Evolutionary conservation across 2,329 filamentous ascomycete species (phyloP).

Genomic region (Neodidymelliopsis sp.): DNA sequence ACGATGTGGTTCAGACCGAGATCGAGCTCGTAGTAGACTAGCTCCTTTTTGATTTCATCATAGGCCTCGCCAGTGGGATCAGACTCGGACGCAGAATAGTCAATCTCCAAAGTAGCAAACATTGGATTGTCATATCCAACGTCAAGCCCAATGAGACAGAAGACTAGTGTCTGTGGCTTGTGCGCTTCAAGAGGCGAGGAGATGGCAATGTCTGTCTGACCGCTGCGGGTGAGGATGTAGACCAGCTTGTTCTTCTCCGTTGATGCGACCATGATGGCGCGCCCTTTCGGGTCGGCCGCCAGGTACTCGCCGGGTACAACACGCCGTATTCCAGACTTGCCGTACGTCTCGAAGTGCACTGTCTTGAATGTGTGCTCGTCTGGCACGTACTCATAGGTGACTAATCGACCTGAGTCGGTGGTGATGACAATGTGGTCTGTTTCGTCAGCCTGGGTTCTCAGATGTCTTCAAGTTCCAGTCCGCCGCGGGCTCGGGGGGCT

Average conservation of each 20-base stretch:
- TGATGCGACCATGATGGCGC: conserved; percentile 92
- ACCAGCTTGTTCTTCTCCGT: conserved; percentile 99
- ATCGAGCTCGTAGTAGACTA: conserved; percentile 98
- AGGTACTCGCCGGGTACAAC: conserved; percentile 97
- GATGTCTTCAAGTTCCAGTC: conserved; percentile 41
- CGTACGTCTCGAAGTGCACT: conserved; percentile 95
- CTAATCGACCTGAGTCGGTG: conserved; percentile 93
- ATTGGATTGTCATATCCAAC: conserved; percentile 97
- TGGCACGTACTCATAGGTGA: conserved; percentile 89
- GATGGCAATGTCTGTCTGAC: conserved; percentile 93
- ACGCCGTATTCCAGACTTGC: conserved; percentile 92
- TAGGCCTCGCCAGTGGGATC: conserved; percentile 86
- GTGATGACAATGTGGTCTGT: conserved; percentile 95
- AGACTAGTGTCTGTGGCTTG: conserved; percentile 88
- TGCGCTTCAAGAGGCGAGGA: conserved; percentile 97
- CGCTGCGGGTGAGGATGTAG: conserved; percentile 95
- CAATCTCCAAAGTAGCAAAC: conserved; percentile 92
- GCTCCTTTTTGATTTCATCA: conserved; percentile 82
- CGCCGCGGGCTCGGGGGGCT: conserved; percentile 35
- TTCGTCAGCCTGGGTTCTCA: conserved; percentile 43
- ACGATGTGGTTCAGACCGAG: conserved; percentile 97
- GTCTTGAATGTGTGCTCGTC: conserved; percentile 86
- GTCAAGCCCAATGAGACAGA: conserved; percentile 86
- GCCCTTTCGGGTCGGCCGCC: conserved; percentile 92
- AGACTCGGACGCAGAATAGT: conserved; percentile 90